phyloP scores from a whole-genome alignment of 345 rosid species.

The Eucalyptus lansdowneana region DNA sequence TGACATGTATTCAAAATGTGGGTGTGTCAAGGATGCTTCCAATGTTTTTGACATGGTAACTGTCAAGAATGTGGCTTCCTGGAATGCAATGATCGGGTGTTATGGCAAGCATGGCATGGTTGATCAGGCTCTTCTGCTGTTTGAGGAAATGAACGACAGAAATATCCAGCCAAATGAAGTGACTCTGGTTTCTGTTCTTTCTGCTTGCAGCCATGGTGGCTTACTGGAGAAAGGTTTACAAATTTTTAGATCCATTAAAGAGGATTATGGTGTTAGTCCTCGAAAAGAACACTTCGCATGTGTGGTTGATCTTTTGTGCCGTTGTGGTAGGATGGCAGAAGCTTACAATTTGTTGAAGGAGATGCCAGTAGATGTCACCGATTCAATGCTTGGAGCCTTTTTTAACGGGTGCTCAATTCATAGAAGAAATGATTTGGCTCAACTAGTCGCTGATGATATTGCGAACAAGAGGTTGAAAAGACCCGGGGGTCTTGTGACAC shows the following conservation, averaged over 20 bases:
- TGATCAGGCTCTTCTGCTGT: conserved; percentile 13
- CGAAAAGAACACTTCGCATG: conserved; percentile 39
- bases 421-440: conserved; percentile 25
- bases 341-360: conserved; percentile 20
- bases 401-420: conserved; percentile 34
- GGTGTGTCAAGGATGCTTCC: conserved; percentile 23
- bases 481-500: conserved; percentile 26
- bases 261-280: conserved; percentile 2
- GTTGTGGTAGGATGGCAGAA: conserved; percentile 32
- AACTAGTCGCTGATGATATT: conserved; percentile 9
- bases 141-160: conserved; percentile 29
- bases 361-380: conserved; percentile 13
- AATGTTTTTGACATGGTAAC: conserved; percentile 12
- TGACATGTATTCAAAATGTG: conserved; percentile 62
- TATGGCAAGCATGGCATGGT: conserved; percentile 44
- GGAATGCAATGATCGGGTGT: conserved; percentile 49
- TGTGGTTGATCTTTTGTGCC: conserved; percentile 45
- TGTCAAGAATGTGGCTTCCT: conserved; percentile 19
- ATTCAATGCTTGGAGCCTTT: conserved; percentile 35
- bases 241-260: conserved; percentile 27
- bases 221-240: conserved; percentile 25
- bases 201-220: conserved; percentile 45
- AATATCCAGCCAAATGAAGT: conserved; percentile 13
- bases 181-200: conserved; percentile 28
- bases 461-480: conserved; percentile 6